phyloP scores from a whole-genome alignment of 768 basidiomycete genomes.

The Suillus sp. region DNA sequence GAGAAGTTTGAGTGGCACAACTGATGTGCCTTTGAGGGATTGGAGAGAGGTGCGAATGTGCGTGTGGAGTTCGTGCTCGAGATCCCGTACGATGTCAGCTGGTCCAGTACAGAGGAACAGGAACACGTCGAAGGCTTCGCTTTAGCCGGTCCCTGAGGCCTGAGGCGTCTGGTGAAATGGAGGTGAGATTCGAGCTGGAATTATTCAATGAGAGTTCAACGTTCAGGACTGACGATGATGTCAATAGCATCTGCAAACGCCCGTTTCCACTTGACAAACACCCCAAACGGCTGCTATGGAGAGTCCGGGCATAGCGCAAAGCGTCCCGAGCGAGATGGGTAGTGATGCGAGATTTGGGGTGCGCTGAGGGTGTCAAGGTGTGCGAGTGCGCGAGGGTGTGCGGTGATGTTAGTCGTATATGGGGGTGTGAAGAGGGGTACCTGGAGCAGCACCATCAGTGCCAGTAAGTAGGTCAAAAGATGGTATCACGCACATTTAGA shows the following conservation, averaged over 20 bases:
- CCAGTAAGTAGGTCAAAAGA: too few relatives aligned
- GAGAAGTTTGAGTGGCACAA: slow-evolving; percentile 64
- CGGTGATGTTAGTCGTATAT: slow-evolving; percentile 81
- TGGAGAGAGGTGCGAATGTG: slow-evolving; percentile 59
- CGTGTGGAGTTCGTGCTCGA: slow-evolving; percentile 56
- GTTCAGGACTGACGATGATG: slow-evolving; percentile 43
- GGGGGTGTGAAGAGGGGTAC: slow-evolving; percentile 69
- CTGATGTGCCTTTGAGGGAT: slow-evolving; percentile 58
- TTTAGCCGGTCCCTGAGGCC: slow-evolving; percentile 21
- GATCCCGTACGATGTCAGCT: slow-evolving; percentile 50
- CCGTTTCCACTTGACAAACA: slow-evolving; percentile 61
- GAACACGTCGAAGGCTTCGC: slow-evolving; percentile 76
- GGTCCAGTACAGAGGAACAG: slow-evolving; percentile 56
- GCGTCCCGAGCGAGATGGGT: slow-evolving; percentile 64
- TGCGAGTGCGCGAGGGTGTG: slow-evolving; percentile 71
- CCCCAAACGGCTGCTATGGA: slow-evolving; percentile 49
- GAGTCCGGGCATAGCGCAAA: slow-evolving; percentile 62
- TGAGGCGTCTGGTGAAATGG: slow-evolving; percentile 25
- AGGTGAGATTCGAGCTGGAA: background rate
- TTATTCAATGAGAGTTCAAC: slow-evolving; percentile 22
- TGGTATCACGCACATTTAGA: too few relatives aligned
- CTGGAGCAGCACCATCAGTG: too few relatives aligned
- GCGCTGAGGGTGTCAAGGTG: slow-evolving; percentile 54
- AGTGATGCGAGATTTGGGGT: slow-evolving; percentile 49
- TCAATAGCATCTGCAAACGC: slow-evolving; percentile 71